Evolutionary conservation across 2,329 filamentous ascomycete genomes (phyloP).

Genomic region (Tolypocladium tundrense): DNA sequence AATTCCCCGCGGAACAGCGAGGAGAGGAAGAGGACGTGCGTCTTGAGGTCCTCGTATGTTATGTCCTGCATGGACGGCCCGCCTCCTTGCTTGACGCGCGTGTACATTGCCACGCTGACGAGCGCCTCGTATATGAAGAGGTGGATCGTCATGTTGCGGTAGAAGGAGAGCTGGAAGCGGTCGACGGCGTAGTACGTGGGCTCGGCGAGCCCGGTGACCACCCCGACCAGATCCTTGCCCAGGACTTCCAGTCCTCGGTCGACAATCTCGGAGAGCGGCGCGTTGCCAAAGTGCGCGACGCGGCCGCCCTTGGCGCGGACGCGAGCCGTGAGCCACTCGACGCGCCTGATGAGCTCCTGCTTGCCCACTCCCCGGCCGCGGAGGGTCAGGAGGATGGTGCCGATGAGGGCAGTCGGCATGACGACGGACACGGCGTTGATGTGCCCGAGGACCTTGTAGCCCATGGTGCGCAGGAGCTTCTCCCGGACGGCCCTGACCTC

Average conservation of each 20-base stretch:
- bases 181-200: constrained; percentile 93
- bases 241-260: constrained; percentile 86
- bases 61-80: constrained; percentile 73
- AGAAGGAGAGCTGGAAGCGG: constrained; percentile 93
- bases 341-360: constrained; percentile 70
- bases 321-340: constrained; percentile 80
- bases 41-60: constrained; percentile 58
- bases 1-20: constrained; percentile 94
- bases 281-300: constrained; percentile 83
- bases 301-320: constrained; percentile 80
- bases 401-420: constrained; percentile 95
- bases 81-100: constrained; percentile 81
- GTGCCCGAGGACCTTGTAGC: constrained; percentile 84
- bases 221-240: constrained; percentile 77
- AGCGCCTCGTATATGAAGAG: constrained; percentile 91
- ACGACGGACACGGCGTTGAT: constrained; percentile 96
- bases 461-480: constrained; percentile 72
- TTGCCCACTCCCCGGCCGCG: constrained; percentile 87
- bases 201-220: constrained; percentile 70
- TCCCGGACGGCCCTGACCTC: constrained; percentile 48
- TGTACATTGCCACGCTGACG: constrained; percentile 85
- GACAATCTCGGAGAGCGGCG: constrained; percentile 70
- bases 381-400: constrained; percentile 83
- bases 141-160: constrained; percentile 98
- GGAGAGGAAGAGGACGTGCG: constrained; percentile 82